Conservation (phyloP, 1,139 yeast genomes). For the Yamadazyma pseudoaaseri region DNA sequence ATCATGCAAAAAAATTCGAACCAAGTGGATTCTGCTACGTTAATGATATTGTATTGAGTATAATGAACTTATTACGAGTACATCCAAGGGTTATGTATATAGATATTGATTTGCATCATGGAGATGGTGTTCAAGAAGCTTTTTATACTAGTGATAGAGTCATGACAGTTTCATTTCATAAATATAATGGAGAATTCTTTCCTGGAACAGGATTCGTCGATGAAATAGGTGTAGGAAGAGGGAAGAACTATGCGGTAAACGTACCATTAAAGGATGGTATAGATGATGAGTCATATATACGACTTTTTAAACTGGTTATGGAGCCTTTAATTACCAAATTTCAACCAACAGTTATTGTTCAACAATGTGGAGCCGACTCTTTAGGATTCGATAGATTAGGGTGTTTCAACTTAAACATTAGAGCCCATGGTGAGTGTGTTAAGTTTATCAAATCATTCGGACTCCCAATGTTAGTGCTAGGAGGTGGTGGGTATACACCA, state of each 20-base stretch:
- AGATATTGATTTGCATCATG: slow-evolving; percentile 96
- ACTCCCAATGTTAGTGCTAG: slow-evolving; percentile 86
- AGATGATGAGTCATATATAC: slow-evolving; percentile 80
- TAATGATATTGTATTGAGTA: slow-evolving; percentile 69
- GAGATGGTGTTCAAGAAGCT: slow-evolving; percentile 98
- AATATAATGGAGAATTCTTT: slow-evolving; percentile 91
- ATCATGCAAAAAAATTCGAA: slow-evolving; percentile 94
- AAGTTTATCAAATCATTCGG: slow-evolving; percentile 84
- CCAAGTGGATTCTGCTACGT: slow-evolving; percentile 96
- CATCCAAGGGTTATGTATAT: slow-evolving; percentile 95
- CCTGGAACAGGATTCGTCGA: slow-evolving; percentile 94
- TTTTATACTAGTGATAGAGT: slow-evolving; percentile 95
- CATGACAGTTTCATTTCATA: slow-evolving; percentile 97
- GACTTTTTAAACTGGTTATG: slow-evolving; percentile 75
- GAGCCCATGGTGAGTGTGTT: slow-evolving; percentile 95
- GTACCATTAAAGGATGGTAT: slow-evolving; percentile 92
- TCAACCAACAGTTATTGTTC: slow-evolving; percentile 88
- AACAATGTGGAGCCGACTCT: slow-evolving; percentile 94
- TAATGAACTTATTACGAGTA: slow-evolving; percentile 81
- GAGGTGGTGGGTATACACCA: slow-evolving; percentile 98
- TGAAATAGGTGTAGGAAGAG: slow-evolving; percentile 87
- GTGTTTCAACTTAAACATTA: slow-evolving; percentile 87
- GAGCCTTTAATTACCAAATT: slow-evolving; percentile 75
- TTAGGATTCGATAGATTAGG: slow-evolving; percentile 89
- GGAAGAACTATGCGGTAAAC: slow-evolving; percentile 82